These are phyloP conservation scores for Hericium rajendrae DNA, from an alignment of 768 basidiomycete genomes.

Conservation along the genomic window DNA sequence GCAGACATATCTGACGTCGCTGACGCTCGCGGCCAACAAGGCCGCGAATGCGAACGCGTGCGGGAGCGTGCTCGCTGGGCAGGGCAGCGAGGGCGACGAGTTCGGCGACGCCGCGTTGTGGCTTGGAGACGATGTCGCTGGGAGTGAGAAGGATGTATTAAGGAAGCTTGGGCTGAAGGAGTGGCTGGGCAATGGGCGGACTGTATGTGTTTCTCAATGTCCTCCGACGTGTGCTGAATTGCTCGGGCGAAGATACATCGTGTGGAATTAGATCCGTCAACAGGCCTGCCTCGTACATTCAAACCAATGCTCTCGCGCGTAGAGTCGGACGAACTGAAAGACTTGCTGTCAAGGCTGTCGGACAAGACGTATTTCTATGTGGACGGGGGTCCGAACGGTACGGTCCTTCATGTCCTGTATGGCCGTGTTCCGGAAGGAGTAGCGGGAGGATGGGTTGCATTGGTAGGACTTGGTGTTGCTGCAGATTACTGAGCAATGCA, in stretches of 20 bases:
- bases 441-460: slow-evolving; percentile 11
- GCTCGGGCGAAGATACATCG: not conserved
- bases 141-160: slow-evolving; percentile 25
- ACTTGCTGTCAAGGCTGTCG: slow-evolving; percentile 8
- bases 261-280: not conserved
- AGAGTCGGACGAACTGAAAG: slow-evolving; percentile 4
- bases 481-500: not conserved
- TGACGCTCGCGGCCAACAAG: slow-evolving; percentile 30
- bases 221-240: too few relatives aligned
- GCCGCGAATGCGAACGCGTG: slow-evolving; percentile 32
- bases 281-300: slow-evolving; percentile 8
- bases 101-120: slow-evolving; percentile 43
- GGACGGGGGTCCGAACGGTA: not conserved
- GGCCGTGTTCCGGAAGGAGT: slow-evolving; percentile 9
- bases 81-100: slow-evolving; percentile 48
- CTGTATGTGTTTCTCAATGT: slow-evolving; percentile 1
- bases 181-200: slow-evolving; percentile 2
- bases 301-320: not conserved
- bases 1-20: slow-evolving; percentile 11
- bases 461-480: slow-evolving; percentile 9
- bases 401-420: slow-evolving; percentile 7
- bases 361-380: slow-evolving; percentile 7
- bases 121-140: slow-evolving; percentile 33
- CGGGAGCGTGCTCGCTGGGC: slow-evolving; percentile 46
- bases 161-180: slow-evolving; percentile 16